Evolutionary conservation across 1,284 basidiomycete species (phyloP).

Genomic region (Ustilago cynodontis): DNA sequence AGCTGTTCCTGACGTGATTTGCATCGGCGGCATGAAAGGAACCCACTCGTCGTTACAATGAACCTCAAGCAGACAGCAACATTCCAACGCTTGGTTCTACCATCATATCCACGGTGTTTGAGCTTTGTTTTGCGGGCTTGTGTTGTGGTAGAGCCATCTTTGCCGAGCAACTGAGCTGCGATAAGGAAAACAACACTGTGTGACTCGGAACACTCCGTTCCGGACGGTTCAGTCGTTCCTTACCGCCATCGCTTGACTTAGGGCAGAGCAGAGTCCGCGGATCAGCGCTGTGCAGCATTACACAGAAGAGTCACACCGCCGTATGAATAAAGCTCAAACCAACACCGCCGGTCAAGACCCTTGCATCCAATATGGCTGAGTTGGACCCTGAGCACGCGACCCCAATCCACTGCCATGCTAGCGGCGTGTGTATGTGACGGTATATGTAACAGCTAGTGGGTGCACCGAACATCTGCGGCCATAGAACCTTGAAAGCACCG

Average conservation of each 20-base stretch:
- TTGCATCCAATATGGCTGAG: background rate
- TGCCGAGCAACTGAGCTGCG: background rate
- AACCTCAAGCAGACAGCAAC: background rate
- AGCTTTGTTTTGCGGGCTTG: background rate
- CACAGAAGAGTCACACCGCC: too few species aligned
- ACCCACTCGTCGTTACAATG: background rate
- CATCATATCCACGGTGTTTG: background rate
- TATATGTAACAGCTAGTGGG: too few species aligned
- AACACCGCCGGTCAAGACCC: too few species aligned
- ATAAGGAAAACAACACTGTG: background rate
- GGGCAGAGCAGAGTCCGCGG: background rate
- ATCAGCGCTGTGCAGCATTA: background rate
- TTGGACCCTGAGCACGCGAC: slow-evolving; percentile 2
- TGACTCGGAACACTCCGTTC: background rate
- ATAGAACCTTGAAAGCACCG: slow-evolving; percentile 83
- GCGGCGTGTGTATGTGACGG: too few species aligned
- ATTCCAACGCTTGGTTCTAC: background rate
- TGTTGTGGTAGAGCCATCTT: background rate
- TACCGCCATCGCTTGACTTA: too few species aligned
- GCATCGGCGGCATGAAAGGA: slow-evolving; percentile 4
- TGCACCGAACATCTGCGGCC: slow-evolving; percentile 80
- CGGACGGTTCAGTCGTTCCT: background rate
- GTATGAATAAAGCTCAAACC: too few species aligned
- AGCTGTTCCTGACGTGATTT: background rate
- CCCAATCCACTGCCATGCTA: too few species aligned